phyloP scores from a whole-genome alignment of 805 yeast genomes.

The Candida jianshihensis region DNA sequence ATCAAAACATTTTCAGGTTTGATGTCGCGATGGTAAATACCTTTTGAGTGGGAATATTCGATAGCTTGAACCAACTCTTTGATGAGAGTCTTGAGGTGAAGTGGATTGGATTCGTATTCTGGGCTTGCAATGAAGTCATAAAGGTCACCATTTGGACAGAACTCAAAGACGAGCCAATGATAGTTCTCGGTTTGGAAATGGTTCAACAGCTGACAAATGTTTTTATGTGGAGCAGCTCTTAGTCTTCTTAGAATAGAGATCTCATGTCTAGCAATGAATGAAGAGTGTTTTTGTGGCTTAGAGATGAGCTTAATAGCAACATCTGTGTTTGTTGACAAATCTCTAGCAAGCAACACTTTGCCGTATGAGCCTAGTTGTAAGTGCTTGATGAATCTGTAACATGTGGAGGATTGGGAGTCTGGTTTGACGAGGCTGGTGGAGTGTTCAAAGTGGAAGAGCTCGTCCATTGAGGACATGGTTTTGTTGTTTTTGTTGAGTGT shows the following conservation, averaged over 20 bases:
- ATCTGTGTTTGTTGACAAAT: conserved; percentile 23
- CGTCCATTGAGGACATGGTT: conserved; percentile 1
- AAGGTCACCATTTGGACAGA: conserved; percentile 59
- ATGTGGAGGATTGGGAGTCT: background rate
- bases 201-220: conserved; percentile 54
- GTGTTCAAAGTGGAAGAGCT: conserved; percentile 6
- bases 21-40: conserved; percentile 63
- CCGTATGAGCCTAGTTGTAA: conserved; percentile 49
- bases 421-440: background rate
- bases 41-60: conserved; percentile 45
- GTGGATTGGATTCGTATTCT: conserved; percentile 15
- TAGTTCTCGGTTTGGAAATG: conserved; percentile 46
- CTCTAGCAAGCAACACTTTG: conserved; percentile 46
- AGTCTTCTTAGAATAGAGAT: conserved; percentile 30
- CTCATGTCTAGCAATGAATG: conserved; percentile 48
- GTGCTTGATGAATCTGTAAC: conserved; percentile 5
- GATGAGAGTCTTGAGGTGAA: conserved; percentile 31
- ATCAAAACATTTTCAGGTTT: conserved; percentile 68
- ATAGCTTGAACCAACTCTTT: conserved; percentile 48
- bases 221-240: conserved; percentile 28
- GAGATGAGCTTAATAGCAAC: conserved; percentile 54
- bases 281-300: conserved; percentile 33
- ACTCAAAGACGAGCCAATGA: conserved; percentile 56
- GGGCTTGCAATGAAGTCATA: conserved; percentile 41
- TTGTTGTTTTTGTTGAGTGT: background rate